Evolutionary conservation across 2,329 filamentous ascomycete genomes (phyloP).

Genomic region (Alternaria infectoria): DNA sequence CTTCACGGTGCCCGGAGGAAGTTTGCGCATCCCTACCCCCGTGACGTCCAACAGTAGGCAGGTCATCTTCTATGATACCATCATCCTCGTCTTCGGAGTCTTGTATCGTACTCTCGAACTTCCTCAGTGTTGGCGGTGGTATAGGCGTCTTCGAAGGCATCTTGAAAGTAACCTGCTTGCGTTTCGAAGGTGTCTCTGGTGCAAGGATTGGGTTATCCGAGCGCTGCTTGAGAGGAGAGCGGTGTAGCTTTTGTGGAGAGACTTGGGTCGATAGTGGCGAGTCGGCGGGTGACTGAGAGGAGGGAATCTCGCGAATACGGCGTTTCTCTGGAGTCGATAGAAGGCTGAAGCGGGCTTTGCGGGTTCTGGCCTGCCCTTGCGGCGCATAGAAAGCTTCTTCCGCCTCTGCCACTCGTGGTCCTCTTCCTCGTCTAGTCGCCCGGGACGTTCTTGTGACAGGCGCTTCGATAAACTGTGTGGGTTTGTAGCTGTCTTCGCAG

Average conservation of each 20-base stretch:
- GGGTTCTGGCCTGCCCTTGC: not conserved
- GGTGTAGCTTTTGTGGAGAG: slow-evolving; percentile 24
- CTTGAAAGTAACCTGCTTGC: slow-evolving; percentile 39
- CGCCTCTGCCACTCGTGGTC: not conserved
- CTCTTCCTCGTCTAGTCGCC: slow-evolving; percentile 2
- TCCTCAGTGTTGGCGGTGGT: slow-evolving; percentile 25
- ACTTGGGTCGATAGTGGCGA: slow-evolving; percentile 37
- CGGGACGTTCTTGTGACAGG: slow-evolving; percentile 21
- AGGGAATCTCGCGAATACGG: slow-evolving; percentile 39
- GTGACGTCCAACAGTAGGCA: not conserved
- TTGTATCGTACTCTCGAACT: slow-evolving; percentile 37
- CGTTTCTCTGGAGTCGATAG: slow-evolving; percentile 44
- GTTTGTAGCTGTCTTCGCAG: slow-evolving; percentile 34
- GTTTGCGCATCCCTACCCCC: slow-evolving; percentile 13
- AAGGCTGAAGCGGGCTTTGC: slow-evolving; percentile 33
- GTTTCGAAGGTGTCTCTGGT: slow-evolving; percentile 37
- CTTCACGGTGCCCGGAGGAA: not conserved
- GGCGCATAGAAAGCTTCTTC: not conserved
- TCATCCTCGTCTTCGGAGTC: slow-evolving; percentile 45
- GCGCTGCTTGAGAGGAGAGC: slow-evolving; percentile 23
- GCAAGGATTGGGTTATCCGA: slow-evolving; percentile 10
- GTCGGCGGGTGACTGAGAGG: slow-evolving; percentile 45
- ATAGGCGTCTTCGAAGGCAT: slow-evolving; percentile 13
- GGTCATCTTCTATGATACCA: slow-evolving; percentile 29
- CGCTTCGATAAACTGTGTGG: slow-evolving; percentile 37